Conservation (phyloP, 495 filamentous ascomycete species). For the Aspergillus funiculosus region DNA sequence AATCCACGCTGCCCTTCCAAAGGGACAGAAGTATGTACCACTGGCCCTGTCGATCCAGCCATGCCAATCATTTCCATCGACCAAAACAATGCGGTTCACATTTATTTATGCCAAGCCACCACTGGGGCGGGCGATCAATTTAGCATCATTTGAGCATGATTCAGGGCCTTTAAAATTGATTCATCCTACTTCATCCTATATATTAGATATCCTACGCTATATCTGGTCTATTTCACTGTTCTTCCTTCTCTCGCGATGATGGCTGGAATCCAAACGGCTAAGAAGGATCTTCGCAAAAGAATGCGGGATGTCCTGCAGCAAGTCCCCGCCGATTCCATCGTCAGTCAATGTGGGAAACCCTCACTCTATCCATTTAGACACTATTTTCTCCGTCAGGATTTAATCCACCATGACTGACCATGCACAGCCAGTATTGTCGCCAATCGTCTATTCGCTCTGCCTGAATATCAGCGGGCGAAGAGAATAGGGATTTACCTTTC, state of each 20-base stretch:
- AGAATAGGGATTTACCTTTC: constrained; percentile 84
- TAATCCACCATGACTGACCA: constrained; percentile 16
- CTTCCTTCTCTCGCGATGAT: constrained; percentile 26
- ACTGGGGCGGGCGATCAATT: not conserved
- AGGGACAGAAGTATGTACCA: constrained; percentile 2
- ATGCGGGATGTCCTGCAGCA: constrained; percentile 59
- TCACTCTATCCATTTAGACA: too few relatives aligned
- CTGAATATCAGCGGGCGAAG: constrained; percentile 64
- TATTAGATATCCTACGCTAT: not conserved
- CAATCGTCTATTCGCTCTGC: constrained; percentile 51
- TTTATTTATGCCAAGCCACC: constrained; percentile 6
- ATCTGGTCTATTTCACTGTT: not conserved
- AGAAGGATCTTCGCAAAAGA: constrained; percentile 63
- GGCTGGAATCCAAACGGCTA: constrained; percentile 55
- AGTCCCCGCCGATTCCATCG: constrained; percentile 52
- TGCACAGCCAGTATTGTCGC: constrained; percentile 53
- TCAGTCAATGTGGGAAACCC: constrained; percentile 56
- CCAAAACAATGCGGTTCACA: constrained; percentile 7
- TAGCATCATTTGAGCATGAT: not conserved
- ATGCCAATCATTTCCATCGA: constrained; percentile 4
- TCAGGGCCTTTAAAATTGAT: not conserved
- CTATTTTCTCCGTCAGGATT: not conserved
- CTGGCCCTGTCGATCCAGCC: constrained; percentile 16
- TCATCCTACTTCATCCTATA: not conserved
- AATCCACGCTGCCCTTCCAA: constrained; percentile 10